Evolutionary conservation across 805 yeast genomes (phyloP).

Genomic region (Candida sanyiensis): DNA sequence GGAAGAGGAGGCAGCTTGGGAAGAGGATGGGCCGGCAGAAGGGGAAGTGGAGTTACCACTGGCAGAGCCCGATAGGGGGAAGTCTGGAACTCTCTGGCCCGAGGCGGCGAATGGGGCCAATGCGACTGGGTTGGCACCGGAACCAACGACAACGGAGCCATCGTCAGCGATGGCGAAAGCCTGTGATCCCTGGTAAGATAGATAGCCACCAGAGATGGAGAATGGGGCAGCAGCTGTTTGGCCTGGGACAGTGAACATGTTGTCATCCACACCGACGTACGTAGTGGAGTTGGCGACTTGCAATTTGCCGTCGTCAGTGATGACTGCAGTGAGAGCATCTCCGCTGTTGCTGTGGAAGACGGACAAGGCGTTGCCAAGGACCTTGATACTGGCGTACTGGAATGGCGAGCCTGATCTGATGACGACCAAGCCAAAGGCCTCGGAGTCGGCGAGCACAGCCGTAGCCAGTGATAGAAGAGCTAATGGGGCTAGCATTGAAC

Average conservation of each 20-base stretch:
- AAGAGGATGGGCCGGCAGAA: conserved; percentile 35
- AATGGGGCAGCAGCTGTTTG: conserved; percentile 35
- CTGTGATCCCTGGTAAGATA: conserved; percentile 30
- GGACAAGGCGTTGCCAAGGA: conserved; percentile 14
- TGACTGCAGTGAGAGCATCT: background rate
- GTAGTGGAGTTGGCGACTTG: background rate
- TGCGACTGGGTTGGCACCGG: conserved; percentile 26
- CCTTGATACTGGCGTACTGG: conserved; percentile 27
- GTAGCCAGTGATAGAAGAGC: background rate
- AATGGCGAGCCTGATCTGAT: conserved; percentile 33
- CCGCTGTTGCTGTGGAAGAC: conserved; percentile 11
- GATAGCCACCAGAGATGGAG: conserved; percentile 33
- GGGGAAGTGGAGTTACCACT: conserved; percentile 26
- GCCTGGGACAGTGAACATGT: conserved; percentile 11
- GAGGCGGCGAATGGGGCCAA: conserved; percentile 29
- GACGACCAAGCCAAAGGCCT: conserved; percentile 28
- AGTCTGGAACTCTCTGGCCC: conserved; percentile 26
- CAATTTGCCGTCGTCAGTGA: background rate
- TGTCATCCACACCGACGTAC: background rate
- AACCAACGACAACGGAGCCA: conserved; percentile 9
- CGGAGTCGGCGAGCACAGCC: conserved; percentile 25
- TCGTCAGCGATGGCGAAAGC: conserved; percentile 35
- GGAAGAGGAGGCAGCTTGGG: conserved; percentile 29
- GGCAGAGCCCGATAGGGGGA: conserved; percentile 23
- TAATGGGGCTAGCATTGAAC: background rate